A percentile compares a stretch with the other conserved stretches of the same genome.
Conservation (phyloP, 2,329 filamentous ascomycete species). For the Colletotrichum higginsianum region DNA sequence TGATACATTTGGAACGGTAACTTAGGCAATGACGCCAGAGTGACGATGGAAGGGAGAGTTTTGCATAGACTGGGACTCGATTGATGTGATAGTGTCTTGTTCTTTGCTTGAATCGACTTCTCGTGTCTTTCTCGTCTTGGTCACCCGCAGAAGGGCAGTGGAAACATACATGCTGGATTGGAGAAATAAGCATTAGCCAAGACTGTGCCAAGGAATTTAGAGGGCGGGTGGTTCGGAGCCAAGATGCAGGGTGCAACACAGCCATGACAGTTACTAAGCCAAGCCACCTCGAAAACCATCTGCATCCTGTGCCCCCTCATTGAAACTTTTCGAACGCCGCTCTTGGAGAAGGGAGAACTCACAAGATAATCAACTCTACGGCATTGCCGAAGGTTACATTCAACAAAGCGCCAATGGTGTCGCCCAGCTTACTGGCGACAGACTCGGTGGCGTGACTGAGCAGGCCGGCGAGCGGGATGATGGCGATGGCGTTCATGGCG, state of each 20-base stretch:
- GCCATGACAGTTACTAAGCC: slow-evolving; percentile 37
- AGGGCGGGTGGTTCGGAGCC: slow-evolving; percentile 18
- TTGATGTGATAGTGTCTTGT: slow-evolving; percentile 66
- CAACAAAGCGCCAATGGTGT: slow-evolving; percentile 79
- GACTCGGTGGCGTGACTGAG: slow-evolving; percentile 82
- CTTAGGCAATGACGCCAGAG: slow-evolving; percentile 42
- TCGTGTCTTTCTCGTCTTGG: slow-evolving; percentile 43
- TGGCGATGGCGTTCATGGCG: slow-evolving; percentile 81
- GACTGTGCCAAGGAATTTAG: slow-evolving; percentile 30
- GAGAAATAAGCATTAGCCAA: slow-evolving; percentile 38
- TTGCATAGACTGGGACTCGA: slow-evolving; percentile 58
- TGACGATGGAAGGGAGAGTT: slow-evolving; percentile 9
- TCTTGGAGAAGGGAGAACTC: slow-evolving; percentile 46
- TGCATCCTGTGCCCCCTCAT: slow-evolving; percentile 16
- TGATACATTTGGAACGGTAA: slow-evolving; percentile 43
- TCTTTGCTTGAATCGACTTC: slow-evolving; percentile 43
- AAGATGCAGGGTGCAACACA: slow-evolving; percentile 33
- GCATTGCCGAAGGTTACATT: slow-evolving; percentile 87
- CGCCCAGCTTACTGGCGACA: slow-evolving; percentile 80
- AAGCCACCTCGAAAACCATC: slow-evolving; percentile 7
- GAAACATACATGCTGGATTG: slow-evolving; percentile 67
- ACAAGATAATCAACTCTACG: slow-evolving; percentile 85
- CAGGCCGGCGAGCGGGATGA: slow-evolving; percentile 81
- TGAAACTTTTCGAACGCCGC: slow-evolving; percentile 12
- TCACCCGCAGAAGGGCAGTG: slow-evolving; percentile 52